Conservation (phyloP, 495 filamentous ascomycete species). For the Cercophora newfieldiana region DNA sequence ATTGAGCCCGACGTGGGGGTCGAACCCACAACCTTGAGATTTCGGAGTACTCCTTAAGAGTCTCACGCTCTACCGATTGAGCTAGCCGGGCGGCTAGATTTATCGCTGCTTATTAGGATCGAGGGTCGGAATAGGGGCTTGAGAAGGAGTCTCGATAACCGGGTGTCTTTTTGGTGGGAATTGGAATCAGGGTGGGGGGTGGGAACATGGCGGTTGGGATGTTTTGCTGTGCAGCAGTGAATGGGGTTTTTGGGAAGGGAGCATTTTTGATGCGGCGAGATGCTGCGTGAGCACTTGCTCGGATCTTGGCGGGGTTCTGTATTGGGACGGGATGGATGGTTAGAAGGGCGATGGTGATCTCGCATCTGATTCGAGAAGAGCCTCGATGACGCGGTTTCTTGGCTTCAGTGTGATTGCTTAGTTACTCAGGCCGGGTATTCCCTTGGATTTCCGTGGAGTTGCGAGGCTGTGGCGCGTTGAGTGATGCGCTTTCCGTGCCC, state of each 20-base stretch:
- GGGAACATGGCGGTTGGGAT: too few relatives aligned
- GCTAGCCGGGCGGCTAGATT: constrained; percentile 53
- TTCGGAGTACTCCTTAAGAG: constrained; percentile 55
- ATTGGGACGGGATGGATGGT: too few relatives aligned
- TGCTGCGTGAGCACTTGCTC: too few relatives aligned
- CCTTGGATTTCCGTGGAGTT: neutral
- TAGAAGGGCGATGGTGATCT: too few relatives aligned
- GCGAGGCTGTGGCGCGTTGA: neutral
- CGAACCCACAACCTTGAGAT: constrained; percentile 22
- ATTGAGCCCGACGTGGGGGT: constrained; percentile 20
- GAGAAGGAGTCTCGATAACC: neutral
- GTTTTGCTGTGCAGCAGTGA: too few relatives aligned
- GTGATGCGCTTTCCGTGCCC: neutral
- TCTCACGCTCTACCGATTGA: constrained; percentile 85
- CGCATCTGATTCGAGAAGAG: too few relatives aligned
- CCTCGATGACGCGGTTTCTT: too few relatives aligned
- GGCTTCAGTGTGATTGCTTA: too few relatives aligned
- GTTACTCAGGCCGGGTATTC: neutral
- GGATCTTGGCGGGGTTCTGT: too few relatives aligned
- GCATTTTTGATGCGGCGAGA: too few relatives aligned
- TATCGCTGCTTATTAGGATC: neutral
- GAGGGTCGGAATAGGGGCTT: neutral
- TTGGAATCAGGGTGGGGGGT: too few relatives aligned
- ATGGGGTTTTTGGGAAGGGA: too few relatives aligned
- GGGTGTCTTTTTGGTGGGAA: neutral